Evolutionary conservation across 305 asterid species (phyloP).

Genomic region (Vinca major): DNA sequence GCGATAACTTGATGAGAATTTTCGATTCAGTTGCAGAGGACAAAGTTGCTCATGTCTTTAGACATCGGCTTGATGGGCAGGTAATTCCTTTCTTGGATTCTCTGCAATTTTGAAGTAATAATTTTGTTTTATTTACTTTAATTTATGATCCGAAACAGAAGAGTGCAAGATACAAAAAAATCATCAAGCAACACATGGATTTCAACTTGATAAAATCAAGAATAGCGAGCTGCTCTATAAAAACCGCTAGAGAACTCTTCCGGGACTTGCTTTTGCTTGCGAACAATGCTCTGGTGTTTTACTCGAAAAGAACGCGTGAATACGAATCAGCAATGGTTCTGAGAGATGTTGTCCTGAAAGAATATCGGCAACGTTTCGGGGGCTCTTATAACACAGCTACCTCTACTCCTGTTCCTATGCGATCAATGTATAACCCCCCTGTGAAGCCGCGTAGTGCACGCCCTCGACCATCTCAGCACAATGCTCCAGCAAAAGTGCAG

Average conservation of each 20-base stretch:
- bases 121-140: neutral
- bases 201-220: conserved; percentile 57
- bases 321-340: conserved; percentile 56
- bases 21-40: conserved; percentile 45
- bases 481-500: conserved; percentile 4
- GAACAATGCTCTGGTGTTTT: conserved; percentile 60
- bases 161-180: conserved; percentile 61
- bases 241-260: conserved; percentile 51
- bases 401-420: conserved; percentile 28
- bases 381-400: conserved; percentile 34
- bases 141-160: conserved; percentile 30
- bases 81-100: conserved; percentile 20
- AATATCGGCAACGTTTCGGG: conserved; percentile 35
- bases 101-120: neutral
- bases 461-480: conserved; percentile 27
- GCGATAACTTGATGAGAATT: conserved; percentile 39
- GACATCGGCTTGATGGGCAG: conserved; percentile 90
- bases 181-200: conserved; percentile 61
- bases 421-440: conserved; percentile 40
- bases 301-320: conserved; percentile 64
- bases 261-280: conserved; percentile 67
- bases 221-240: conserved; percentile 36
- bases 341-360: conserved; percentile 43
- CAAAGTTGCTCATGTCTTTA: conserved; percentile 54
- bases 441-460: conserved; percentile 63